These are phyloP conservation scores for Macrolepiota albuminosa DNA, from an alignment of 768 basidiomycete species.

Conservation along the genomic window DNA sequence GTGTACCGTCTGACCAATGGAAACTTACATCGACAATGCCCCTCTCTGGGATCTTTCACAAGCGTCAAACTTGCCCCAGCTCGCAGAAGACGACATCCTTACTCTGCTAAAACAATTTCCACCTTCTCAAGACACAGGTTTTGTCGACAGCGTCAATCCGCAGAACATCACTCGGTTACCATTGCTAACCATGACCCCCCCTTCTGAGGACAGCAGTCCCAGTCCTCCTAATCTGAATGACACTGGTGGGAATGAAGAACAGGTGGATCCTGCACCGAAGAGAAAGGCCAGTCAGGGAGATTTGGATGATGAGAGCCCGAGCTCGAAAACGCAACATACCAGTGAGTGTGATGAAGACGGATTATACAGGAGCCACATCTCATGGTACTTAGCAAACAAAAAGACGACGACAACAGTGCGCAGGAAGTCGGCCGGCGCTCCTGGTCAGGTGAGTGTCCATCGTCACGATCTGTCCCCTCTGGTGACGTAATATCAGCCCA, in stretches of 20 bases:
- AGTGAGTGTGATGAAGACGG: slow-evolving; percentile 31
- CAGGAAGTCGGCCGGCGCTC: slow-evolving; percentile 31
- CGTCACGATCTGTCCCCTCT: slow-evolving; percentile 1
- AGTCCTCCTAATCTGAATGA: slow-evolving; percentile 58
- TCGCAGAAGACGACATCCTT: slow-evolving; percentile 75
- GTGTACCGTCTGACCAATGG: slow-evolving; percentile 33
- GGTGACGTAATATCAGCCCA: slow-evolving; percentile 23
- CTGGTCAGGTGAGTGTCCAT: slow-evolving; percentile 21
- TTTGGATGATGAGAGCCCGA: slow-evolving; percentile 60
- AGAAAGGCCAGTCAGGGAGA: slow-evolving; percentile 72
- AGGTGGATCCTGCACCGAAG: slow-evolving; percentile 53
- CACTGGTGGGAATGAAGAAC: slow-evolving; percentile 27
- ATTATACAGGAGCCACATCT: background rate
- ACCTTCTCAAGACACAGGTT: slow-evolving; percentile 14
- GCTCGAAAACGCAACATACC: slow-evolving; percentile 61
- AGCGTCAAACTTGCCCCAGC: slow-evolving; percentile 51
- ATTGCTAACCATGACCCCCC: slow-evolving; percentile 50
- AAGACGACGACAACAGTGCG: slow-evolving; percentile 22
- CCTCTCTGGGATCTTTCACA: slow-evolving; percentile 69
- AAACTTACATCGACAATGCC: slow-evolving; percentile 39
- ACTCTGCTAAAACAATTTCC: slow-evolving; percentile 70
- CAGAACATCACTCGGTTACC: slow-evolving; percentile 50
- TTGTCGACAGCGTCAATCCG: slow-evolving; percentile 50
- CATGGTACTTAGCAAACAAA: slow-evolving; percentile 11
- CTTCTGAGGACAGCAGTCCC: slow-evolving; percentile 75